Conservation (phyloP, 257 asterid genomes). For the Solanum pimpinellifolium region DNA sequence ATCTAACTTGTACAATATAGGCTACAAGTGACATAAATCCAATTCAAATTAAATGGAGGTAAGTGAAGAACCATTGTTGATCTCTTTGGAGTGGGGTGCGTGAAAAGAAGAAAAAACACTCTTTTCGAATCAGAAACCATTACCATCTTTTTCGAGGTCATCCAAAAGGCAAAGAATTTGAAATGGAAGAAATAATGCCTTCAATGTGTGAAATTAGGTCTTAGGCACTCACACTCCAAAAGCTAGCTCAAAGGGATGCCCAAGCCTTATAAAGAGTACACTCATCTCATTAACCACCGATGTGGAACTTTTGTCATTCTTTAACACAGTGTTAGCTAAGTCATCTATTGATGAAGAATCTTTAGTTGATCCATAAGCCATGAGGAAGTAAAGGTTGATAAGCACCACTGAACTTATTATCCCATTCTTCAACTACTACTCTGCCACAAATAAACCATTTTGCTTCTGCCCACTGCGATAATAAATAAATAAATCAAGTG, state of each 20-base stretch:
- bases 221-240: no score
- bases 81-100: neutral
- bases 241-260: no score
- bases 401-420: constrained; percentile 31
- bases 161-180: neutral
- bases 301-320: no score
- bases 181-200: neutral
- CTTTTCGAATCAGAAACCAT: neutral
- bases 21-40: neutral
- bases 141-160: neutral
- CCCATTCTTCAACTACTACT: constrained; percentile 32
- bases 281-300: no score
- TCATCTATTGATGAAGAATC: neutral
- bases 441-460: neutral
- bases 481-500: no score
- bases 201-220: neutral
- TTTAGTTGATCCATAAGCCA: constrained; percentile 12
- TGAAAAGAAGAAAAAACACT: neutral
- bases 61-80: neutral
- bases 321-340: neutral
- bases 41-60: neutral
- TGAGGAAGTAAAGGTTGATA: constrained; percentile 13
- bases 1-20: neutral
- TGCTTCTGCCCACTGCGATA: no score
- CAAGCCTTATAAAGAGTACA: no score